These are phyloP conservation scores for Periconia sp. DNA, from an alignment of 2,329 filamentous ascomycete genomes.

Conservation along the genomic window DNA sequence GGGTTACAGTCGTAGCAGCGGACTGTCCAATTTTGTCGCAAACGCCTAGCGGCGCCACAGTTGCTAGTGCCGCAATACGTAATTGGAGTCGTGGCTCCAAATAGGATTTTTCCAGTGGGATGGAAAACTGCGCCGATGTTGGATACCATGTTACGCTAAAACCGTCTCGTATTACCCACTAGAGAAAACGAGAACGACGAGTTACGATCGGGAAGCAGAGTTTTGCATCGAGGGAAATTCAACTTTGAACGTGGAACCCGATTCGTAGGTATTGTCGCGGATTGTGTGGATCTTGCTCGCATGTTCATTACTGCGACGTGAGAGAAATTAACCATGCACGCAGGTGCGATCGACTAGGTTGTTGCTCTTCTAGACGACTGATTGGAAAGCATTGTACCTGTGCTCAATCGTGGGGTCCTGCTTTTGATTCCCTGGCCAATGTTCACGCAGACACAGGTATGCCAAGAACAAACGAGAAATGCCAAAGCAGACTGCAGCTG, in stretches of 20 bases:
- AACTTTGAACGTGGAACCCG: constrained; percentile 9
- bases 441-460: no score
- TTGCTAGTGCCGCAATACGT: neutral
- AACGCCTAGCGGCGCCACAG: neutral
- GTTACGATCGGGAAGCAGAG: neutral
- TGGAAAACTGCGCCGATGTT: neutral
- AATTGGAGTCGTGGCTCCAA: neutral
- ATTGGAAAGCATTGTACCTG: no score
- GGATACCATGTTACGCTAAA: neutral
- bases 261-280: neutral
- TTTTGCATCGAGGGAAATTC: neutral
- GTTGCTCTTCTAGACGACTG: no score
- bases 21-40: constrained; percentile 1
- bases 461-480: no score
- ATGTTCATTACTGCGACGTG: constrained; percentile 12
- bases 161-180: neutral
- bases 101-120: neutral
- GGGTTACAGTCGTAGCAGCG: neutral
- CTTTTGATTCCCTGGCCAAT: no score
- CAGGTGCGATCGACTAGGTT: no score
- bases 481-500: no score
- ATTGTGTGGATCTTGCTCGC: neutral
- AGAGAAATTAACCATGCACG: no score
- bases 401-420: no score
- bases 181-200: neutral